Evolutionary conservation across 257 asterid species (phyloP).

Genomic region (Henckelia pumila): DNA sequence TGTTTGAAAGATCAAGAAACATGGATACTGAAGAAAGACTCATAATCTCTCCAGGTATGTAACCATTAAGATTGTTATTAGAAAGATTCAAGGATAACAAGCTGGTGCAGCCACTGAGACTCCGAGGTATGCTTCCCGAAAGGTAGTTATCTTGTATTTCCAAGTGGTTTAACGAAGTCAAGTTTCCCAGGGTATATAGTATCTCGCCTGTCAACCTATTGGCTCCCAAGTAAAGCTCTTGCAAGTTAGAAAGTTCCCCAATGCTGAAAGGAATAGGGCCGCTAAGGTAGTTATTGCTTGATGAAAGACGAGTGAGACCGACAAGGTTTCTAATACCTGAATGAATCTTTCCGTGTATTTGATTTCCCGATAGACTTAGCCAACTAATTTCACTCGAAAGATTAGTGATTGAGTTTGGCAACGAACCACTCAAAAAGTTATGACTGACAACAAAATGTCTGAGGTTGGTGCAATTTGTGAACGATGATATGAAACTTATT

Average conservation of each 20-base stretch:
- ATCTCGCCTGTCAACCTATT: background rate
- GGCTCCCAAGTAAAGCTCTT: background rate
- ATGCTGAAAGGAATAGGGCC: constrained; percentile 26
- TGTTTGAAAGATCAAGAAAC: background rate
- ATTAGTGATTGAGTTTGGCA: constrained; percentile 29
- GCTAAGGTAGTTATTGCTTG: constrained; percentile 24
- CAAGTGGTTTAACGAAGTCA: background rate
- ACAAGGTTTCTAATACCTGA: constrained; percentile 26
- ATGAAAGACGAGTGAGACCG: constrained; percentile 8
- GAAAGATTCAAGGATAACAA: too few relatives aligned
- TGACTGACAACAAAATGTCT: constrained; percentile 11
- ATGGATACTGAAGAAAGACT: background rate
- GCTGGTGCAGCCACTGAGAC: too few relatives aligned
- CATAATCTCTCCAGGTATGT: background rate
- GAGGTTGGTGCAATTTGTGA: constrained; percentile 27
- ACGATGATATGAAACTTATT: constrained; percentile 24
- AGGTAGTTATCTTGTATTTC: background rate
- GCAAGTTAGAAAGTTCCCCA: constrained; percentile 17
- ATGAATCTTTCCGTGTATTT: constrained; percentile 34
- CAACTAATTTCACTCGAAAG: constrained; percentile 8
- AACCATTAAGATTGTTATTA: too few relatives aligned
- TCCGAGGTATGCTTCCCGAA: constrained; percentile 7
- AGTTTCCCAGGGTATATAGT: constrained; percentile 19
- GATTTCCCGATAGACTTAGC: constrained; percentile 23
- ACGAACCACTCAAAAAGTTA: constrained; percentile 30